Base-by-base conservation (phyloP, 2,329 filamentous ascomycete species). In the Basipetospora sp. region DNA sequence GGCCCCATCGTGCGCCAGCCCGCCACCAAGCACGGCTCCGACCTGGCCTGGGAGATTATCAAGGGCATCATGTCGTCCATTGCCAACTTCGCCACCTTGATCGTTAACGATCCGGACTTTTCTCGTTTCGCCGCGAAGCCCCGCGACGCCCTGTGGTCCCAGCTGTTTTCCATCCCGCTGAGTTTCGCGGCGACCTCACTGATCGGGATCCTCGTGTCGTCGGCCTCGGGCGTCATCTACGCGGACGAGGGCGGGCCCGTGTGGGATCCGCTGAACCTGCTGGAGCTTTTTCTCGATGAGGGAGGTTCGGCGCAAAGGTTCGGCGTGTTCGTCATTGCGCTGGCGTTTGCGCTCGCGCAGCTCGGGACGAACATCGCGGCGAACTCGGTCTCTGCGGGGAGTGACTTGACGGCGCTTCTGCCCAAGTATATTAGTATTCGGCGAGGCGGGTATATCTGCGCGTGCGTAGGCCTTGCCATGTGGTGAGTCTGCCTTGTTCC, bases 51-150 rank as follows among this genome's bases (percentile, higher is more conserved):
- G 87, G 72, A 76, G 17, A 76, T 94, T 41, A 71, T 94, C 42
- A 79, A 77, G 43, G 84, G 84, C 27, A 77, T 93, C 58, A 93
- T 94, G 85, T 78, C 71, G 17, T 78, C 82, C 4, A 86, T 94
- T 45, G 81, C 83, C 48, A 94, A 94, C 60, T 94, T 94, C 51
- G 82, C 85, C 1, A 85, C 86, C 0, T 67, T 94, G 25, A 90
- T 94, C 47, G 69, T 80, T 42, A 77, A 92, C 54, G 77, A 83
- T 46, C 81, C 81, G 0, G 85, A 93, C 51, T 94, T 93, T 54
- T 67, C 82, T 15, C 79, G 87, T 54, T 94, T 94, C 50, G 81
- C 85, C 3, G 61, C 63, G 15, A 84, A 78, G 52, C 84, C 84
- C 1, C 68, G 62, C 14, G 81, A 90, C 51, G 82, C 84, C 0